Conservation (phyloP, 2,329 filamentous ascomycete genomes). For the Thermomyces lanuginosus region DNA sequence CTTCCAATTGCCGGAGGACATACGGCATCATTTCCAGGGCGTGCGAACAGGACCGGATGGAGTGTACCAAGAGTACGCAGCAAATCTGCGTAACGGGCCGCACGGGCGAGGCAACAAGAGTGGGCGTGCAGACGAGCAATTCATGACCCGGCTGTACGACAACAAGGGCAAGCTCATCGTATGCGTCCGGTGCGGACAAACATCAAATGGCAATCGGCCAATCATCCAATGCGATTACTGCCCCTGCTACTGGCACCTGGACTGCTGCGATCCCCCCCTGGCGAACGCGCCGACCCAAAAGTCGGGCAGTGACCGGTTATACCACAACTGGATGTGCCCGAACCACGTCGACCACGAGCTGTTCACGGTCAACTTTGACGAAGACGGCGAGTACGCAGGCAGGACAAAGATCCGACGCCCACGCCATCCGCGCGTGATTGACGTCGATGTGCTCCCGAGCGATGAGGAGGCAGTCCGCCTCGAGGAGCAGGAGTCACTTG, state of each 20-base stretch:
- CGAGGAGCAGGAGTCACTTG: constrained; percentile 44
- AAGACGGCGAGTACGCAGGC: constrained; percentile 32
- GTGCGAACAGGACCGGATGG: constrained; percentile 62
- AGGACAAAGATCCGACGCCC: constrained; percentile 19
- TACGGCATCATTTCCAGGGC: constrained; percentile 64
- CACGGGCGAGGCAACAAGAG: constrained; percentile 8
- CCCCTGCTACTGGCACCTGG: constrained; percentile 70
- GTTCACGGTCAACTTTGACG: constrained; percentile 30
- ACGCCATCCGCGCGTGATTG: constrained; percentile 42
- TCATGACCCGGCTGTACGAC: constrained; percentile 43
- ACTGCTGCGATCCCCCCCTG: constrained; percentile 75
- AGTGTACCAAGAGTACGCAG: constrained; percentile 57
- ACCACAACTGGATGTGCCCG: constrained; percentile 71
- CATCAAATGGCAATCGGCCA: constrained; percentile 46
- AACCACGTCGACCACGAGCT: constrained; percentile 69
- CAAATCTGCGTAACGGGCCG: constrained; percentile 13
- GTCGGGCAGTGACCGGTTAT: constrained; percentile 35
- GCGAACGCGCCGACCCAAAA: constrained; percentile 53
- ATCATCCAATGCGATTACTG: constrained; percentile 82
- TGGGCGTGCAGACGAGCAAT: constrained; percentile 12
- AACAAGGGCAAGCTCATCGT: constrained; percentile 57
- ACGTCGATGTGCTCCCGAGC: constrained; percentile 45
- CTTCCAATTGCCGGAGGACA: constrained; percentile 52
- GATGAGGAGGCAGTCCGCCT: constrained; percentile 40
- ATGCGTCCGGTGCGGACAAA: constrained; percentile 58